These are phyloP conservation scores for Chlamydomonas sp. DNA, from an alignment of 139 green algal species.

Conservation along the genomic window DNA sequence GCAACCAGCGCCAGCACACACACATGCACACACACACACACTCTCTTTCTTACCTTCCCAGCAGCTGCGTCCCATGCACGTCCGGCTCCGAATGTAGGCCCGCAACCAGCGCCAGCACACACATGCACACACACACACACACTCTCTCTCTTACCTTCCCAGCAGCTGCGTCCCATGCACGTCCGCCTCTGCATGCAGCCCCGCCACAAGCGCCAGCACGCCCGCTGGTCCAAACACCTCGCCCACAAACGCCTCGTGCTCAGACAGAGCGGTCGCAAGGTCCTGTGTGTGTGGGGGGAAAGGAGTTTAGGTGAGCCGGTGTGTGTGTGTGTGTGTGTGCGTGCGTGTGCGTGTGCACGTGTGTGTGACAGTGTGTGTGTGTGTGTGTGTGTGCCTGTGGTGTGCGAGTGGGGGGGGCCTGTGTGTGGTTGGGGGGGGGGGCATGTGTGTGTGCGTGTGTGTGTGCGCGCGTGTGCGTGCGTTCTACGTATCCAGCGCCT, in stretches of 20 bases:
- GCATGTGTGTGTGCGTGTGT: no score
- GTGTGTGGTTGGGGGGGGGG: no score
- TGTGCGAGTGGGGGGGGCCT: no score
- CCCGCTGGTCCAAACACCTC: conserved; percentile 64
- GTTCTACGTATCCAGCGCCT: no score
- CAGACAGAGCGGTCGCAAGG: conserved; percentile 53
- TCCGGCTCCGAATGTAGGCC: conserved; percentile 18
- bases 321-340: no score
- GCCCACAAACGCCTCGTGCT: conserved; percentile 60
- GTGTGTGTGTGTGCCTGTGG: no score
- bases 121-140: conserved; percentile 1
- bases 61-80: neutral
- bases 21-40: neutral
- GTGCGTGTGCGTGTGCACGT: no score
- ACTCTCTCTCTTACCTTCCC: no score
- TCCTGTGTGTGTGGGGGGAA: no score
- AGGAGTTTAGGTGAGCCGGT: no score
- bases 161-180: conserved; percentile 27
- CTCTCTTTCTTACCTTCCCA: conserved; percentile 11
- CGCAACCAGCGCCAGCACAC: neutral
- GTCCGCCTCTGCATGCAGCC: conserved; percentile 51
- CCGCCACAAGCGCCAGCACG: conserved; percentile 44
- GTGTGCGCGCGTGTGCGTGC: no score
- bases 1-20: neutral
- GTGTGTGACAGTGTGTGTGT: no score